phyloP scores from a whole-genome alignment of 495 filamentous ascomycete species.

The Aspergillus asperescens region DNA sequence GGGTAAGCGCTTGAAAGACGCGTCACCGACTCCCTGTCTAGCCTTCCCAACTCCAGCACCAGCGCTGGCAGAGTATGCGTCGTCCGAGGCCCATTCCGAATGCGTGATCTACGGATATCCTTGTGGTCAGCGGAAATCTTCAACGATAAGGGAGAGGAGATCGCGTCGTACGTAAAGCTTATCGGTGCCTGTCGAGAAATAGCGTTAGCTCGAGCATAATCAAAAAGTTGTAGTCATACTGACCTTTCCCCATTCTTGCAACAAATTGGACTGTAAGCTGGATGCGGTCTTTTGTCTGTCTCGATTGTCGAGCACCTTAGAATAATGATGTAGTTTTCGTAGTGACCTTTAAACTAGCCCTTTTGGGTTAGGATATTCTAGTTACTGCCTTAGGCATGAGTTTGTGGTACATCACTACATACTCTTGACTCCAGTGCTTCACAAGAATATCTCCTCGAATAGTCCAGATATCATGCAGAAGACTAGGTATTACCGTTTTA shows the following conservation, averaged over 20 bases:
- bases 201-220: constrained; percentile 10
- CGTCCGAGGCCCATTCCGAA: constrained; percentile 89
- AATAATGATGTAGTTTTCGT: no score
- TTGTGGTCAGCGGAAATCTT: constrained; percentile 11
- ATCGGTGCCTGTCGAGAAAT: constrained; percentile 47
- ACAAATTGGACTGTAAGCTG: neutral
- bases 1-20: constrained; percentile 79
- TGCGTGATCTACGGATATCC: constrained; percentile 66
- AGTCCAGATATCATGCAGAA: no score
- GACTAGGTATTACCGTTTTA: no score
- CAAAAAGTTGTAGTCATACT: constrained; percentile 9
- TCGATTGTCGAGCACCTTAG: neutral
- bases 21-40: constrained; percentile 47
- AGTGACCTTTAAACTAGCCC: neutral
- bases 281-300: neutral
- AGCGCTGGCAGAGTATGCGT: constrained; percentile 72
- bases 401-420: no score
- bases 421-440: no score
- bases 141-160: neutral
- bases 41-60: constrained; percentile 58
- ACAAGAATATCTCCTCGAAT: no score
- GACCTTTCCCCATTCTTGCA: constrained; percentile 55
- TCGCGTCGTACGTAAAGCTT: constrained; percentile 64
- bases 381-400: neutral
- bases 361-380: neutral